A percentile compares a stretch with the other conserved stretches of the same genome.
phyloP scores from a whole-genome alignment of 345 rosid genomes.

The Conringia planisiliqua region DNA sequence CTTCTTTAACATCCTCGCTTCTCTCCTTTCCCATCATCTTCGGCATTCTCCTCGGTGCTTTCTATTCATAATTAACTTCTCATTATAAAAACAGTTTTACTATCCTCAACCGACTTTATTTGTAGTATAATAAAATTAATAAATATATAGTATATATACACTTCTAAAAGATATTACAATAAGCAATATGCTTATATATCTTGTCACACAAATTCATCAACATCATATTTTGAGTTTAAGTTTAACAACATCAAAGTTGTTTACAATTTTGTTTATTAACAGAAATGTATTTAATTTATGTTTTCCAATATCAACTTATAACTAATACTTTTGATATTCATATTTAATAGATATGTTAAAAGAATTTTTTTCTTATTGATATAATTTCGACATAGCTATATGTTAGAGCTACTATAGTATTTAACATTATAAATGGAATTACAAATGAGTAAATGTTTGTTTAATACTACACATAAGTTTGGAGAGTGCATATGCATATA shows the following conservation, averaged over 20 bases:
- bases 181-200: not conserved
- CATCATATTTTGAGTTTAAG: not conserved
- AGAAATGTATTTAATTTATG: not conserved
- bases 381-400: not conserved
- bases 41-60: conserved; percentile 54
- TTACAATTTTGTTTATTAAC: not conserved
- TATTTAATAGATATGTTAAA: not conserved
- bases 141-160: not conserved
- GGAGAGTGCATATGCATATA: not conserved
- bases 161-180: not conserved
- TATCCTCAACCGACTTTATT: not conserved
- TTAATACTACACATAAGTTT: not conserved
- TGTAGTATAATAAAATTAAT: not conserved
- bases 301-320: not conserved
- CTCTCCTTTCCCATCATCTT: conserved; percentile 37
- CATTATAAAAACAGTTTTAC: not conserved
- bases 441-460: not conserved
- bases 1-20: conserved; percentile 18
- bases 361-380: not conserved
- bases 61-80: conserved; percentile 35
- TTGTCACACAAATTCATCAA: not conserved
- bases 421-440: not conserved
- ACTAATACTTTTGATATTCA: not conserved
- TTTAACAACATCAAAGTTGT: not conserved
- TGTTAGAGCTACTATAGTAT: not conserved